Evolutionary conservation across 108 stramenopile genomes (phyloP).

Genomic region (Epithemia pelagica): DNA sequence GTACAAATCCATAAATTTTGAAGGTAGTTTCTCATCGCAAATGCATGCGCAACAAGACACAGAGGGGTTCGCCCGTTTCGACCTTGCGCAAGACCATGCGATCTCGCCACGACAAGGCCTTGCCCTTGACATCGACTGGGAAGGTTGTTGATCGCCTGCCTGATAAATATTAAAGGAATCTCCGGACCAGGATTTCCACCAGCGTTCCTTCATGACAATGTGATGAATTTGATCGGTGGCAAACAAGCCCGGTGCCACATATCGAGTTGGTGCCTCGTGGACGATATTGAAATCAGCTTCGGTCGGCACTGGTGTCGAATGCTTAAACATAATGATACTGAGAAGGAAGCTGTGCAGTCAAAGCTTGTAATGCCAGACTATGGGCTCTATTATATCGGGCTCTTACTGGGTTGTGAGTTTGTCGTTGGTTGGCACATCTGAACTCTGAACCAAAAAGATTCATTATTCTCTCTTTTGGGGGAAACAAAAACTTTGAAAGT

Average conservation of each 20-base stretch:
- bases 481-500: too few species aligned
- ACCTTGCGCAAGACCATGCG: slow-evolving; percentile 1
- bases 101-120: not conserved
- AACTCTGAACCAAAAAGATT: too few species aligned
- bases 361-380: too few species aligned
- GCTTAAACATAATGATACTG: slow-evolving; percentile 3
- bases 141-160: not conserved
- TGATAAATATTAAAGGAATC: not conserved
- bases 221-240: slow-evolving; percentile 2
- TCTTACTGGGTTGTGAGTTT: too few species aligned
- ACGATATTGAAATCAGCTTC: not conserved
- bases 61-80: not conserved
- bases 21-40: not conserved
- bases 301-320: not conserved
- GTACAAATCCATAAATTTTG: not conserved
- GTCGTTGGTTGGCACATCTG: too few species aligned
- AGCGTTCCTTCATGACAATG: not conserved
- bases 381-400: too few species aligned
- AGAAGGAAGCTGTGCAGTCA: too few species aligned
- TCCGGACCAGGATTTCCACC: not conserved
- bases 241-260: not conserved
- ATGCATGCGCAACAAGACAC: not conserved
- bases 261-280: not conserved
- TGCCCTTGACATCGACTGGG: not conserved
- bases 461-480: too few species aligned